Evolutionary conservation across 345 rosid genomes (phyloP).

Genomic region (Dipteronia sinensis): DNA sequence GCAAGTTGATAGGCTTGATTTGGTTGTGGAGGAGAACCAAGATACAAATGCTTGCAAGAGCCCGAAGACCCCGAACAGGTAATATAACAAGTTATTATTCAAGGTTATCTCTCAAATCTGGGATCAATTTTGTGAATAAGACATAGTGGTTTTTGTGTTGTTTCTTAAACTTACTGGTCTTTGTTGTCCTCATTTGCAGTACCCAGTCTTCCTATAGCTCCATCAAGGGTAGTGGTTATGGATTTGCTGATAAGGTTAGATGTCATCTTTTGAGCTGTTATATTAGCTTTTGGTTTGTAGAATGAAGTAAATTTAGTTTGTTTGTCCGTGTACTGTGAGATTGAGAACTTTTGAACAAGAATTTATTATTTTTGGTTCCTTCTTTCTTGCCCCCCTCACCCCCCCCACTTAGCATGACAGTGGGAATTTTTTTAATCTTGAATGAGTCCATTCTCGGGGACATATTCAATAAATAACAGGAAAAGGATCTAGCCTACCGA

Average conservation of each 20-base stretch:
- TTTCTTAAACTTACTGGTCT: constrained; percentile 3
- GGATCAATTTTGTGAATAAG: neutral
- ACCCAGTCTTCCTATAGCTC: constrained; percentile 57
- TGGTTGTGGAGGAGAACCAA: constrained; percentile 93
- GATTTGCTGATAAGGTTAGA: constrained; percentile 97
- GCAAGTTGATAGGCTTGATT: constrained; percentile 90
- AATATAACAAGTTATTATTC: constrained; percentile 5
- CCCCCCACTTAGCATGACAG: neutral
- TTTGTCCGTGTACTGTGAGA: neutral
- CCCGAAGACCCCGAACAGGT: constrained; percentile 68
- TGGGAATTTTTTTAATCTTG: neutral
- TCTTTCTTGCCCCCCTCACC: neutral
- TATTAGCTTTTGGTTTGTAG: neutral
- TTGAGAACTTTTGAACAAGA: neutral
- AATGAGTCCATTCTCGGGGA: neutral
- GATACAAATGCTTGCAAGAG: constrained; percentile 61
- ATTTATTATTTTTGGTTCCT: neutral
- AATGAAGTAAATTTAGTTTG: neutral
- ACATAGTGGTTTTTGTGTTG: neutral
- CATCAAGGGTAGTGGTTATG: constrained; percentile 82
- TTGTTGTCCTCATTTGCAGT: constrained; percentile 42
- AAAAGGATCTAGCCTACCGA: neutral
- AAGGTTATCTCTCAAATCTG: constrained; percentile 6
- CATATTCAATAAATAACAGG: constrained; percentile 4
- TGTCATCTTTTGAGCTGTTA: constrained; percentile 14